Evolutionary conservation across 2,329 filamentous ascomycete genomes (phyloP), one percentile per base, ranked within the genome.

Genomic region (Ceratocystiopsis minuta): DNA sequence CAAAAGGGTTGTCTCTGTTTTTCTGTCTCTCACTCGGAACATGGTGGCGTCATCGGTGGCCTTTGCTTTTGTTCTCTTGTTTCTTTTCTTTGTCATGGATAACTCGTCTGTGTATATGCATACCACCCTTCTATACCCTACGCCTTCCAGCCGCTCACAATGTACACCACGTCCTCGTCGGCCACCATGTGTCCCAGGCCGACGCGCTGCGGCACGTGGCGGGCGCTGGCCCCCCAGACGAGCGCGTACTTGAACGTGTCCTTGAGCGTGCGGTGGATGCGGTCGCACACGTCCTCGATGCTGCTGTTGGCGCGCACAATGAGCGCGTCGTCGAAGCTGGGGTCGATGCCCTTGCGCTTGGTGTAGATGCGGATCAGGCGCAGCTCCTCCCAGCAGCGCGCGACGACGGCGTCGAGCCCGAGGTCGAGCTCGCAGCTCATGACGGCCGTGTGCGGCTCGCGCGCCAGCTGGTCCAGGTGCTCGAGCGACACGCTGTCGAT

Each of bases 231-330:
- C 5, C 90, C 90, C 92, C 92, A 98, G 0, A 98, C 90, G 50
- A 96, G 63, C 3, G 90, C 92, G 63, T 96, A 95, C 67, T 96
- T 98, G 71, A 96, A 98, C 5, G 86, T 94, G 48, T 98, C 92
- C 72, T 96, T 98, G 50, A 98, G 65, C 20, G 77, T 90, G 47
- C 90, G 71, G 63, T 98, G 90, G 51, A 98, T 82, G 53, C 84
- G 77, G 60, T 98, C 90, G 60, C 90, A 98, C 11, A 98, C 90
- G 60, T 98, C 88, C 63, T 96, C 90, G 55, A 98, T 86, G 13
- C 78, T 84, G 55, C 83, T 85, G 52, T 87, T 82, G 56, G 68
- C 77, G 45, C 92, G 72, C 50, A 98, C 90, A 55, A 98, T 98
- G 53, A 98, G 62, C 1, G 90, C 90, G 63, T 98, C 90, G 46